phyloP scores from a whole-genome alignment of 139 green algal genomes.

The Chlamydomonas sp. region DNA sequence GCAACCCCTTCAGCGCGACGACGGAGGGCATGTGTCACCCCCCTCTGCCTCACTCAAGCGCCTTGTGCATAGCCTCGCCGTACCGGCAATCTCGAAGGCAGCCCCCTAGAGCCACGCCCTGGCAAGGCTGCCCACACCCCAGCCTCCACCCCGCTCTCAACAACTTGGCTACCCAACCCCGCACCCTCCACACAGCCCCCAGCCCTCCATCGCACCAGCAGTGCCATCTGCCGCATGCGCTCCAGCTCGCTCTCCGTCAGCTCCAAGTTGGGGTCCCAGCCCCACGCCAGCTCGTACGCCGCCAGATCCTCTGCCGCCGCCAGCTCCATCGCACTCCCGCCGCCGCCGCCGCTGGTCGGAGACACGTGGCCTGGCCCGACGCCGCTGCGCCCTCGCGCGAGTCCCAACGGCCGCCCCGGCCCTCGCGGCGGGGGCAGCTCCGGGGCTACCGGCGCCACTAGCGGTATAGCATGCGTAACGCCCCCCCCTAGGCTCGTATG shows the following conservation, averaged over 20 bases:
- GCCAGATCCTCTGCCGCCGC: not conserved
- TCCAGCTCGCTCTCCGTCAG: not conserved
- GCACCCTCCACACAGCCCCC: no score
- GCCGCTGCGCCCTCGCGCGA: no score
- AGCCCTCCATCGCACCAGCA: not conserved
- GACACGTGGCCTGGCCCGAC: not conserved
- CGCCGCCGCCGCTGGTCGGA: no score
- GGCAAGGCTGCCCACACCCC: no score
- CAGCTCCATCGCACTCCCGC: not conserved
- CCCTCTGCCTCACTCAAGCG: no score
- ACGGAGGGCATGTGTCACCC: no score
- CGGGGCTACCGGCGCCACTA: not conserved
- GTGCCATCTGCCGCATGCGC: not conserved
- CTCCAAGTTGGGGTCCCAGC: slow-evolving; percentile 1
- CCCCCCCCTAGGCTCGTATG: slow-evolving; percentile 12
- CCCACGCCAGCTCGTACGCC: slow-evolving; percentile 23
- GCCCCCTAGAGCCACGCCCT: no score
- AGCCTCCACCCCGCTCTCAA: no score
- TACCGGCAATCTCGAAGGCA: no score
- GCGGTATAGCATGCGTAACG: slow-evolving; percentile 23
- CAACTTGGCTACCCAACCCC: no score
- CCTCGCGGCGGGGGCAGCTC: not conserved
- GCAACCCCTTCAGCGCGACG: no score
- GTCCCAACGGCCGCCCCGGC: not conserved
- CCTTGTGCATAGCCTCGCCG: no score